Percentiles rank a stretch among this genome's conserved stretches.
Conservation (phyloP, 805 yeast genomes). For the Candida coleopterorum region DNA sequence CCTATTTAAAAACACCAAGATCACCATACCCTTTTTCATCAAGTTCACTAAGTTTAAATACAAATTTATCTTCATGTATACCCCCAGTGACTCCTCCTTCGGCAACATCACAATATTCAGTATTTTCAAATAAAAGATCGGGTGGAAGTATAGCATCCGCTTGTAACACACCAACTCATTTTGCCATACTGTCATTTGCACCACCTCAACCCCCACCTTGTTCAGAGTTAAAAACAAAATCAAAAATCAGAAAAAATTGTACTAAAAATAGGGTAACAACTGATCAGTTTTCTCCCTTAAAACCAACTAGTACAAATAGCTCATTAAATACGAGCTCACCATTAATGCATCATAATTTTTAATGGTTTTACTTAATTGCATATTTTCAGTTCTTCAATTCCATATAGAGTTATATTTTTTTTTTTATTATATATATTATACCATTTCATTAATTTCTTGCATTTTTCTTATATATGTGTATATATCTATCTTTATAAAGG, state of each 20-base stretch:
- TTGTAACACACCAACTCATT: slow-evolving; percentile 22
- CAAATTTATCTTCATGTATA: neutral
- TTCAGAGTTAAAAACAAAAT: slow-evolving; percentile 6
- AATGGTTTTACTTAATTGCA: neutral
- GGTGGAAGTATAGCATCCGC: slow-evolving; percentile 9
- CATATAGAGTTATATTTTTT: neutral
- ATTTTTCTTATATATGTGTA: too few species aligned
- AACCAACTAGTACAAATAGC: slow-evolving; percentile 5
- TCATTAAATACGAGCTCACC: slow-evolving; percentile 6
- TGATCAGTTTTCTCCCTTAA: slow-evolving; percentile 6
- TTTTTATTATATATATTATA: neutral
- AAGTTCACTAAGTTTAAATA: slow-evolving; percentile 5
- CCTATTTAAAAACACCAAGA: slow-evolving; percentile 5
- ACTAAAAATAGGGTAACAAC: slow-evolving; percentile 1
- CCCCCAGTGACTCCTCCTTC: slow-evolving; percentile 38
- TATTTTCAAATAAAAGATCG: slow-evolving; percentile 27
- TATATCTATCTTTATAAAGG: too few species aligned
- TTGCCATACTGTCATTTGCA: slow-evolving; percentile 10
- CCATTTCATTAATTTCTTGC: too few species aligned
- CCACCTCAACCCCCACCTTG: slow-evolving; percentile 9
- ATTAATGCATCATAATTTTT: slow-evolving; percentile 5
- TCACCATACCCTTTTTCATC: slow-evolving; percentile 8
- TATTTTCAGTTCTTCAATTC: slow-evolving; percentile 2
- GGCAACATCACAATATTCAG: slow-evolving; percentile 37
- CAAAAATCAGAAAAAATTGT: slow-evolving; percentile 6